A percentile compares a stretch with the other conserved stretches of the same genome.
phyloP scores from a whole-genome alignment of 768 basidiomycete species.

The Agaricus blazei region DNA sequence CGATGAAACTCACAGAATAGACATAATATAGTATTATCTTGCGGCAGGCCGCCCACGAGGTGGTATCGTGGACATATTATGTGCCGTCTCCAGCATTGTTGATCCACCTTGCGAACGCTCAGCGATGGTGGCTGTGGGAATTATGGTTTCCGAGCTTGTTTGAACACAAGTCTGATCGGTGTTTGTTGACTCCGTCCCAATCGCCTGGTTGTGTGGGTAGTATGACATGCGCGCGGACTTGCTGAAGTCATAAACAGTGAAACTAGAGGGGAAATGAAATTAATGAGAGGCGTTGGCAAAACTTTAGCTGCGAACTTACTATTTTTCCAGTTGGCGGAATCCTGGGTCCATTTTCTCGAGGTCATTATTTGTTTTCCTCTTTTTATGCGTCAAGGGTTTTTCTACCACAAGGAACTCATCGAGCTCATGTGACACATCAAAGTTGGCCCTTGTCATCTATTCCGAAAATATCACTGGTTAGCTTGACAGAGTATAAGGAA shows the following conservation, averaged over 20 bases:
- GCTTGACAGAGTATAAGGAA: slow-evolving; percentile 1
- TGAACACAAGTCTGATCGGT: slow-evolving; percentile 38
- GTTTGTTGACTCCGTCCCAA: slow-evolving; percentile 34
- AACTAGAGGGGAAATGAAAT: slow-evolving; percentile 39
- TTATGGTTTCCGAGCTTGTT: slow-evolving; percentile 36
- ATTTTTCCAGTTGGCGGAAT: slow-evolving; percentile 88
- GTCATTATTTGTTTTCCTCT: slow-evolving; percentile 85
- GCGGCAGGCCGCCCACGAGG: slow-evolving; percentile 5
- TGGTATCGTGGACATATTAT: slow-evolving; percentile 19
- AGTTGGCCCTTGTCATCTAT: slow-evolving; percentile 95
- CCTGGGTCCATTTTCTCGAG: slow-evolving; percentile 88
- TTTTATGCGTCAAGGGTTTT: slow-evolving; percentile 93
- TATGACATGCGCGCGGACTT: slow-evolving; percentile 73
- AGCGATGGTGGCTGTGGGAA: slow-evolving; percentile 42
- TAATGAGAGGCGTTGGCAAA: background rate
- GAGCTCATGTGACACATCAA: slow-evolving; percentile 94
- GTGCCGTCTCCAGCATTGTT: slow-evolving; percentile 29
- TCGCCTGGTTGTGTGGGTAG: slow-evolving; percentile 77
- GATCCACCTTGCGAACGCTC: slow-evolving; percentile 45
- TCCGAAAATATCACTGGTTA: slow-evolving; percentile 1
- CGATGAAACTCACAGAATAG: slow-evolving; percentile 9
- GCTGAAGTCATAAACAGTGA: slow-evolving; percentile 84
- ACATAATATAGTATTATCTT: background rate
- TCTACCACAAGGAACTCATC: slow-evolving; percentile 97
- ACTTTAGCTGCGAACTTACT: slow-evolving; percentile 41